phyloP scores from a whole-genome alignment of 768 basidiomycete genomes.

The Coprinopsis sp. region DNA sequence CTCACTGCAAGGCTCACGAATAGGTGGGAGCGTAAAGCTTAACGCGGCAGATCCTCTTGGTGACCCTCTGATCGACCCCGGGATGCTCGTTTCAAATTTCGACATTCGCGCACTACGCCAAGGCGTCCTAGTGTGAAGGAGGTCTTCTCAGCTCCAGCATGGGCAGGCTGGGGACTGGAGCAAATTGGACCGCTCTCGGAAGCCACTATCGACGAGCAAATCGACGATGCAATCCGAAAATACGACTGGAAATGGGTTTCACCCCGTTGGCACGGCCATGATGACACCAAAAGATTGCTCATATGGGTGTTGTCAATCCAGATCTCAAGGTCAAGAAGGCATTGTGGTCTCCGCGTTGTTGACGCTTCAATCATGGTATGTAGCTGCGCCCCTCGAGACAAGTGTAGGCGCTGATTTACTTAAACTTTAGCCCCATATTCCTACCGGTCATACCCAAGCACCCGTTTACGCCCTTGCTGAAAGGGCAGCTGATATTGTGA shows the following conservation, averaged over 20 bases:
- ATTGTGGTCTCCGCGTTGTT: slow-evolving; percentile 30
- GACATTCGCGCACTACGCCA: slow-evolving; percentile 20
- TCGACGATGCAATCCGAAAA: slow-evolving; percentile 2
- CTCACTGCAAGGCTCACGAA: background rate
- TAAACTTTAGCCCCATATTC: background rate
- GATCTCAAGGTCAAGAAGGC: slow-evolving; percentile 32
- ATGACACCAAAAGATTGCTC: slow-evolving; percentile 25
- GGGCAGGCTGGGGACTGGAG: slow-evolving; percentile 14
- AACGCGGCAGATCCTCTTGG: slow-evolving; percentile 15
- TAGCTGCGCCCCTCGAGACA: background rate
- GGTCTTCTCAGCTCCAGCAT: slow-evolving; percentile 17
- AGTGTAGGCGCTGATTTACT: background rate
- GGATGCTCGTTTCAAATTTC: slow-evolving; percentile 16
- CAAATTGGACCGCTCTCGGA: slow-evolving; percentile 6
- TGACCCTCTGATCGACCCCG: slow-evolving; percentile 22
- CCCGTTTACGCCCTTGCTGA: slow-evolving; percentile 11
- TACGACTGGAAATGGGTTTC: background rate
- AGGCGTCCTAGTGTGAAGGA: slow-evolving; percentile 13
- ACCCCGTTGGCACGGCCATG: slow-evolving; percentile 24
- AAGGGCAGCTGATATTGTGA: slow-evolving; percentile 11
- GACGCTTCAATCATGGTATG: slow-evolving; percentile 34
- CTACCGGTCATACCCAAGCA: slow-evolving; percentile 4
- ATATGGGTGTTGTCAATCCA: slow-evolving; percentile 33
- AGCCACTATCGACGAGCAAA: slow-evolving; percentile 1
- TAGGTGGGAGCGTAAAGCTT: background rate